These are phyloP conservation scores for Ceratobasidium papillatum DNA, from an alignment of 1,284 basidiomycete genomes.

Conservation along the genomic window DNA sequence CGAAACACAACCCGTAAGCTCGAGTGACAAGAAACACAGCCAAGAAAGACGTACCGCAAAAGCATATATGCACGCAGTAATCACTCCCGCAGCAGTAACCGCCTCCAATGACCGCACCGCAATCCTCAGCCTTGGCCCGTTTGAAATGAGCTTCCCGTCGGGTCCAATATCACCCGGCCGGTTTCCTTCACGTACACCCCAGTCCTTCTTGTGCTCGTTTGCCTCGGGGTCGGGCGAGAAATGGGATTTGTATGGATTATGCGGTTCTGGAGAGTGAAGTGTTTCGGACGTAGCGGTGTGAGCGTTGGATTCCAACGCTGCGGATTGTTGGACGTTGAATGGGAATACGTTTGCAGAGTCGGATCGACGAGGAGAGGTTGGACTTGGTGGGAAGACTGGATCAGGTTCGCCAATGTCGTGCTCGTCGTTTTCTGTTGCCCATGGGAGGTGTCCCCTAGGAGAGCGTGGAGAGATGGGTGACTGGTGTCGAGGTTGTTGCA, in stretches of 20 bases:
- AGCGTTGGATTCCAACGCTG: conserved; percentile 6
- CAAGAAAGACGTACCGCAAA: conserved; percentile 57
- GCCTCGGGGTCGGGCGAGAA: conserved; percentile 47
- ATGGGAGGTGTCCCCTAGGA: conserved; percentile 17
- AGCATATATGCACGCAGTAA: conserved; percentile 67
- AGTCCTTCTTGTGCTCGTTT: conserved; percentile 45
- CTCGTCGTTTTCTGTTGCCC: conserved; percentile 30
- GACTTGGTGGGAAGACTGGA: conserved; percentile 23
- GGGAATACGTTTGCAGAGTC: conserved; percentile 25
- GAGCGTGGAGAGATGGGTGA: conserved; percentile 13
- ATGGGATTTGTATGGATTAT: background rate
- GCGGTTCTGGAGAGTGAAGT: background rate
- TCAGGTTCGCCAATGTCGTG: conserved; percentile 34
- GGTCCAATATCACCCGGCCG: conserved; percentile 65
- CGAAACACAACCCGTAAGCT: background rate
- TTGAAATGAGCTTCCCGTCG: conserved; percentile 66
- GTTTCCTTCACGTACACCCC: conserved; percentile 54
- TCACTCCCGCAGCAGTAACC: conserved; percentile 61
- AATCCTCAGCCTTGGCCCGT: conserved; percentile 68
- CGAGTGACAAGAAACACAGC: background rate
- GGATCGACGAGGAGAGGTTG: conserved; percentile 3
- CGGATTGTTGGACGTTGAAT: conserved; percentile 29
- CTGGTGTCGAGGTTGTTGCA: background rate
- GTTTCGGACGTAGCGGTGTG: conserved; percentile 18
- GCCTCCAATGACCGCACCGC: conserved; percentile 61